A percentile compares a stretch with the other conserved stretches of the same genome.
Evolutionary conservation across 2,329 filamentous ascomycete species (phyloP).

Genomic region (Paracorniculantispora psalliotae): DNA sequence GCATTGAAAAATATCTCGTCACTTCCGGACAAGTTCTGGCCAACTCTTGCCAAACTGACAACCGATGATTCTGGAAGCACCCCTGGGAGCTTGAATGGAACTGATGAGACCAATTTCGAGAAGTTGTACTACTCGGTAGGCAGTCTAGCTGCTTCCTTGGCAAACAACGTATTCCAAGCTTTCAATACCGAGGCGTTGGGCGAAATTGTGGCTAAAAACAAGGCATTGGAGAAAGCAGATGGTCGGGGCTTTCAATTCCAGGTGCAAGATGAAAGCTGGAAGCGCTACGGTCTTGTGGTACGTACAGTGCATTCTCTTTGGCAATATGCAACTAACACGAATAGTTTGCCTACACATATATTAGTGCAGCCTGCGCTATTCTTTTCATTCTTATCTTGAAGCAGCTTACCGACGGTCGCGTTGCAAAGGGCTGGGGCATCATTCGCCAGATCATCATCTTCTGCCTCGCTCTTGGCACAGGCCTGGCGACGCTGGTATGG

Average conservation of each 20-base stretch:
- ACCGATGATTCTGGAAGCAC: constrained; percentile 10
- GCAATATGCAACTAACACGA: background rate
- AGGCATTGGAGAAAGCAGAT: constrained; percentile 17
- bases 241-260: constrained; percentile 19
- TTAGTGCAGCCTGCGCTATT: constrained; percentile 27
- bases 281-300: constrained; percentile 29
- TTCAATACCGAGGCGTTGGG: constrained; percentile 25
- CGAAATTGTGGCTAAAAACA: constrained; percentile 20
- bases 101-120: background rate
- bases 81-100: background rate
- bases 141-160: background rate
- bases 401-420: constrained; percentile 24
- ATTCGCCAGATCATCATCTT: constrained; percentile 26
- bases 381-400: constrained; percentile 28
- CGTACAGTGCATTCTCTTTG: constrained; percentile 11
- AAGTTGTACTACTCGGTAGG: background rate
- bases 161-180: constrained; percentile 5
- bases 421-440: constrained; percentile 29
- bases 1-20: constrained; percentile 24
- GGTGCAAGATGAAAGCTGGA: constrained; percentile 20
- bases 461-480: constrained; percentile 26
- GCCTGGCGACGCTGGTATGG: constrained; percentile 24
- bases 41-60: constrained; percentile 10
- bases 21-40: constrained; percentile 27
- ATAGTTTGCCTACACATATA: constrained; percentile 32